Evolutionary conservation across 2,329 filamentous ascomycete genomes (phyloP), one percentile per base, ranked within the genome.

Genomic region (Aspergillus pseudonomiae): DNA sequence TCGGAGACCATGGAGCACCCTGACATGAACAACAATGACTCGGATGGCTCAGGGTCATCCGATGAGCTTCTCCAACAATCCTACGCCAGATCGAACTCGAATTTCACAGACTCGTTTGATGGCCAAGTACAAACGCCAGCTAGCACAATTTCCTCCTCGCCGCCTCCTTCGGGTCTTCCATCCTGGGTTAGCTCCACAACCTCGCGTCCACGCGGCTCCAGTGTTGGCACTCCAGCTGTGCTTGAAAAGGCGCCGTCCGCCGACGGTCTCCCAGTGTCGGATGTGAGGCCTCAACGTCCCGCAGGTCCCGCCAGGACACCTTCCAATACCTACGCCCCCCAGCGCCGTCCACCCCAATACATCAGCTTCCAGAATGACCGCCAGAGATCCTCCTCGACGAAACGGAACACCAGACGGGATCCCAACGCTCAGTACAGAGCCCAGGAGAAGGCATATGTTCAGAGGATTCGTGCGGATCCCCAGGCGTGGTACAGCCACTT

Each of bases 361-460:
- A 80, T 83, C 45, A 77, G 78, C 39, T 68, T 80, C 11, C 80
- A 81, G 62, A 79, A 76, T 26, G 81, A 81, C 67, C 82, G 84
- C 61, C 82, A 85, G 65, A 83, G 87, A 65, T 87, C 85, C 9
- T 83, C 82, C 7, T 89, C 87, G 2, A 78, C 82, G 3, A 85
- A 85, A 65, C 81, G 88, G 66, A 74, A 75, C 45, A 77, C 83
- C 43, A 81, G 86, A 63, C 78, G 84, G 66, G 90, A 92, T 71
- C 89, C 89, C 11, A 89, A 90, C 71, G 88, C 89, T 59, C 88
- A 91, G 69, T 92, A 92, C 75, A 84, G 91, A 64, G 91, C 92
- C 55, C 93, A 98, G 79, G 94, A 98, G 78, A 92, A 94, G 75
- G 94, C 94, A 62, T 99, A 99, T 75, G 90, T 98, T 39, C 93